phyloP scores from a whole-genome alignment of 2,329 filamentous ascomycete species.

The Endoconidiophora laricicola region DNA sequence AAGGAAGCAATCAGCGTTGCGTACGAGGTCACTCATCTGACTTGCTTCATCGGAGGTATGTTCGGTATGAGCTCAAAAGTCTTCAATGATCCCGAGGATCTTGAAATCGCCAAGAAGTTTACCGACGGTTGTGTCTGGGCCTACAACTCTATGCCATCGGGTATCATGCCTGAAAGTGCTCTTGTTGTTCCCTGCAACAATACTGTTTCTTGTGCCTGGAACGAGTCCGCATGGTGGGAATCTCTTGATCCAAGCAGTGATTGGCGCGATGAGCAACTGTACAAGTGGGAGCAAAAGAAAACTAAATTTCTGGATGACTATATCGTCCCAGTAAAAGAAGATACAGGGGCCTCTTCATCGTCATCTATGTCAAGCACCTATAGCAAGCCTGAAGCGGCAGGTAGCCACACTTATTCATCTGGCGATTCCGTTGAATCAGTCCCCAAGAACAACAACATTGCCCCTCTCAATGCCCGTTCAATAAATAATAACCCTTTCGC shows the following conservation, averaged over 20 bases:
- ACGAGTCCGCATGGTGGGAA: conserved; percentile 31
- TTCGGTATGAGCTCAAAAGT: conserved; percentile 48
- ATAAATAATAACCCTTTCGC: too few relatives aligned
- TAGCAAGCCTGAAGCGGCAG: neutral
- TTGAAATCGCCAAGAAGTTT: conserved; percentile 47
- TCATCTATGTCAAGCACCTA: too few relatives aligned
- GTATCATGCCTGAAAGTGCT: conserved; percentile 47
- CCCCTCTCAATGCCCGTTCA: neutral
- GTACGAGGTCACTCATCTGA: conserved; percentile 47
- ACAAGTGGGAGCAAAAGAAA: conserved; percentile 19
- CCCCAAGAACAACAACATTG: conserved; percentile 9
- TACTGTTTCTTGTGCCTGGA: conserved; percentile 33
- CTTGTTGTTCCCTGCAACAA: conserved; percentile 29
- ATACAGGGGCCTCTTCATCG: too few relatives aligned
- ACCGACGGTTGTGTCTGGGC: conserved; percentile 55
- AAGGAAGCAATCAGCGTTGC: conserved; percentile 26
- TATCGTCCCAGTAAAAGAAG: too few relatives aligned
- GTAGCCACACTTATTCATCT: neutral
- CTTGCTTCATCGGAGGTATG: conserved; percentile 57
- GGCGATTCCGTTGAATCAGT: neutral
- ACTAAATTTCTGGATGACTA: conserved; percentile 12
- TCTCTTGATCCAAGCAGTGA: conserved; percentile 29
- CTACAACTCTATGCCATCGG: conserved; percentile 41
- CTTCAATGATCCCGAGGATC: conserved; percentile 39
- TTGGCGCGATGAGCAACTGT: conserved; percentile 27